Evolutionary conservation across 2,329 filamentous ascomycete genomes (phyloP), one percentile per base, ranked within the genome.

Genomic region (Colletotrichum musae): DNA sequence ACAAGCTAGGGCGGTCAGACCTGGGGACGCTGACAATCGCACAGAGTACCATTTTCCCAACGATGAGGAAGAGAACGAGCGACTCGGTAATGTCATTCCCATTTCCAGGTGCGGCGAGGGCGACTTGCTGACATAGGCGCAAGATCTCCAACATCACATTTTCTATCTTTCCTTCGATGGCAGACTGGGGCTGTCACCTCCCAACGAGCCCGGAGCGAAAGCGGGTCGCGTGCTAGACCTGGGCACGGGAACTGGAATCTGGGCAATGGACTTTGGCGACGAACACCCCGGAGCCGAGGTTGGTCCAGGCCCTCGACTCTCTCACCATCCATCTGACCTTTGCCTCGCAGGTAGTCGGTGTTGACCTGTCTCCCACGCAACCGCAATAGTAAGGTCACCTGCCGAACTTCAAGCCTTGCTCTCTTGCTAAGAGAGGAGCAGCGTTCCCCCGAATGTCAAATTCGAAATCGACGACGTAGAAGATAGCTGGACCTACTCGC

Each of bases 61-160:
- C 9, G 71, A 72, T 3, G 71, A 71, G 15, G 52, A 36, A 13
- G 71, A 72, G 48, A 72, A 68, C 13, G 70, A 72, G 15, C 64
- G 71, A 16, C 53, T 72, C 26, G 71, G 70, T 70, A 18, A 39
- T 41, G 26, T 9, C 6, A 15, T 10, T 9, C 7, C 32, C 32
- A 10, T 36, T 36, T 15, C 7, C 3, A 3, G 2, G 12, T 2
- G 5, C 6, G n/a, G 10, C 47, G n/a, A 4, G 9, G 4, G 7
- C 9, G 7, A 3, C 12, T 18, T 1, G 13, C 24, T 58, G 15
- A 54, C 36, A 4, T 39, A 0, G 1, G 10, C 6, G 6, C 1
- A 57, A 76, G 86, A 89, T 68, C 77, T 87, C 71, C 85, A 88
- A 73, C 86, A 89, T 74, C 83, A 88, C 73, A 83, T 89, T 73